Conservation (phyloP, 2,329 filamentous ascomycete species). For the Fusarium dlaminii region DNA sequence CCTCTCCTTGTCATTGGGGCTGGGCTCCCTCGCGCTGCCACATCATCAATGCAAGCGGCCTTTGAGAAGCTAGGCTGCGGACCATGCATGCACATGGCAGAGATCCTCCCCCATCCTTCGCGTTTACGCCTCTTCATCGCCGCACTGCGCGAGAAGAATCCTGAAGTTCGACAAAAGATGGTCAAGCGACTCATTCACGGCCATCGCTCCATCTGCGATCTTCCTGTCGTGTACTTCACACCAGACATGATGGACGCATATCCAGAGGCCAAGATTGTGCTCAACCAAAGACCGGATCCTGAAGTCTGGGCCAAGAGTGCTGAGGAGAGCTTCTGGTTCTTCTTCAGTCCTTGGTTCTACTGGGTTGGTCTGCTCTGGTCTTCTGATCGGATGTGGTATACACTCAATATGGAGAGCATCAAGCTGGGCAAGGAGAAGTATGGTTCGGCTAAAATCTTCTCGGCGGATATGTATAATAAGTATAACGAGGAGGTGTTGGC, state of each 20-base stretch:
- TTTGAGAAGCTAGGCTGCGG: slow-evolving; percentile 44
- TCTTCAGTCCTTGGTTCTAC: slow-evolving; percentile 41
- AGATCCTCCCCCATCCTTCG: slow-evolving; percentile 39
- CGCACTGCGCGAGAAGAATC: slow-evolving; percentile 43
- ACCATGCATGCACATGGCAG: slow-evolving; percentile 49
- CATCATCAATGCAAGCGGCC: slow-evolving; percentile 49
- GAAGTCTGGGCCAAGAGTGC: slow-evolving; percentile 44
- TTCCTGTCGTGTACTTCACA: slow-evolving; percentile 47
- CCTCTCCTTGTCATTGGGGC: slow-evolving; percentile 42
- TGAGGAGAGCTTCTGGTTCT: slow-evolving; percentile 41
- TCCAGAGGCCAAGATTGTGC: slow-evolving; percentile 46
- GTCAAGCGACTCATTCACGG: slow-evolving; percentile 46
- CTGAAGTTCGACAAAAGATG: slow-evolving; percentile 41
- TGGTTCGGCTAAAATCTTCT: background rate
- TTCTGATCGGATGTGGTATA: slow-evolving; percentile 44
- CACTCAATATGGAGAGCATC: slow-evolving; percentile 23
- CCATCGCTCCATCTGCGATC: slow-evolving; percentile 43
- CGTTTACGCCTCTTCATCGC: slow-evolving; percentile 40
- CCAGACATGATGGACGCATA: slow-evolving; percentile 53
- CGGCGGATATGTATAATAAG: background rate
- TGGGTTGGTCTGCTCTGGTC: slow-evolving; percentile 40
- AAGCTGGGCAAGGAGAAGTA: background rate
- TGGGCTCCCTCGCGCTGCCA: slow-evolving; percentile 49
- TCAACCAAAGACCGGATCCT: slow-evolving; percentile 45
- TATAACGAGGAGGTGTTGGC: slow-evolving; percentile 39